Conservation (phyloP, 495 filamentous ascomycete genomes). For the Podospora fimiseda region DNA sequence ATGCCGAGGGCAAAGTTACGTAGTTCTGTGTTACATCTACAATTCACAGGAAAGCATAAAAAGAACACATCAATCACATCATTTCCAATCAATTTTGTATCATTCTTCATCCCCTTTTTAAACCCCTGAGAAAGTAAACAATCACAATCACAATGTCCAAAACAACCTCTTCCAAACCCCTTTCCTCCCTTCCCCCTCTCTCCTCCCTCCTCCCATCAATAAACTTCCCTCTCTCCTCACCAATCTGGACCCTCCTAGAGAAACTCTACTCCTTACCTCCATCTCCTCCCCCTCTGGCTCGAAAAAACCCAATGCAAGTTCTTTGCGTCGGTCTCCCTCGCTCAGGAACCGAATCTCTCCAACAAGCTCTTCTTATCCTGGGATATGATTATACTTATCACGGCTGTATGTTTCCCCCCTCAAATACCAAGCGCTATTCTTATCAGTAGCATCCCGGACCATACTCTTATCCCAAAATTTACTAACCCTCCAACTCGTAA, state of each 20-base stretch:
- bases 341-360: constrained; percentile 60
- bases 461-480: too few species aligned
- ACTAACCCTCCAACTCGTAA: too few species aligned
- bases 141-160: too few species aligned
- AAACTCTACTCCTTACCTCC: constrained; percentile 17
- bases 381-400: constrained; percentile 60
- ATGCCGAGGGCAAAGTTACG: too few species aligned
- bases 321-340: constrained; percentile 55
- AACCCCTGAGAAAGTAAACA: too few species aligned
- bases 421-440: too few species aligned
- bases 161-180: not conserved
- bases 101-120: too few species aligned
- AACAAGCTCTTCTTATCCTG: constrained; percentile 52
- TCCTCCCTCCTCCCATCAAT: not conserved
- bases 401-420: constrained; percentile 42
- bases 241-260: constrained; percentile 21
- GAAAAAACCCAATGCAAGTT: constrained; percentile 60
- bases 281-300: constrained; percentile 26
- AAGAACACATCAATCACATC: too few species aligned
- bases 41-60: too few species aligned
- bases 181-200: not conserved
- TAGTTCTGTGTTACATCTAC: too few species aligned
- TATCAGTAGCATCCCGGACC: too few species aligned
- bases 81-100: too few species aligned
- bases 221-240: not conserved